Conservation (phyloP, 176 grass and related monocot species). For the Oryza longistaminata region DNA sequence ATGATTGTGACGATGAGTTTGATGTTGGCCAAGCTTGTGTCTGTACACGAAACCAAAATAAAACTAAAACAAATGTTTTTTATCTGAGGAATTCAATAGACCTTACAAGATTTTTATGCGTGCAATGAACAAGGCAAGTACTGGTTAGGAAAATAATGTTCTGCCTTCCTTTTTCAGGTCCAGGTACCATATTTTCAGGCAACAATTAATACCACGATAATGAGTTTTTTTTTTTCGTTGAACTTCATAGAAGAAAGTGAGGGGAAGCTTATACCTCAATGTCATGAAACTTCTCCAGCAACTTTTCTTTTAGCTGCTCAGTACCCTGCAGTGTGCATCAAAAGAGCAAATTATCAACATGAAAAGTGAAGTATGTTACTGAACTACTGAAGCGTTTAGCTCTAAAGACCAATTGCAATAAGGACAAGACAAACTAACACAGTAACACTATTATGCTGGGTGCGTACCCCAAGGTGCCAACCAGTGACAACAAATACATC, state of each 20-base stretch:
- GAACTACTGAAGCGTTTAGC: not conserved
- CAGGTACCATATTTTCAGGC: not conserved
- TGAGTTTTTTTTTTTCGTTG: not conserved
- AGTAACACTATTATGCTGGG: not conserved
- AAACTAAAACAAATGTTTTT: not conserved
- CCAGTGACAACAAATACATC: slow-evolving; percentile 83
- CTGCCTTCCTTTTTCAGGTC: not conserved
- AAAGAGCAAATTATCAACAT: slow-evolving; percentile 4
- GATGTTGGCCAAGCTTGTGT: slow-evolving; percentile 46
- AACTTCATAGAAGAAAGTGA: slow-evolving; percentile 12
- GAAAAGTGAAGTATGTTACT: not conserved
- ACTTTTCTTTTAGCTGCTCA: slow-evolving; percentile 45
- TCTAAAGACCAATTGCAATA: not conserved
- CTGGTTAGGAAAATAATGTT: not conserved
- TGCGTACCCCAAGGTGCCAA: slow-evolving; percentile 72
- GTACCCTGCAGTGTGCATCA: slow-evolving; percentile 47
- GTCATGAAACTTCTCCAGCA: slow-evolving; percentile 58
- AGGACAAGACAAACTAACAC: not conserved
- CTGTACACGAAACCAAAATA: slow-evolving; percentile 24
- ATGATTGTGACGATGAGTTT: slow-evolving; percentile 34
- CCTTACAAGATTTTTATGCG: not conserved
- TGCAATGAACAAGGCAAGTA: not conserved
- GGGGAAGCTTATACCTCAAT: slow-evolving; percentile 50
- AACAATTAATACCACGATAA: not conserved
- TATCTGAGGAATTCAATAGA: not conserved